These are phyloP conservation scores for Aspergillus cavernicola DNA, from an alignment of 495 filamentous ascomycete species.

Conservation along the genomic window DNA sequence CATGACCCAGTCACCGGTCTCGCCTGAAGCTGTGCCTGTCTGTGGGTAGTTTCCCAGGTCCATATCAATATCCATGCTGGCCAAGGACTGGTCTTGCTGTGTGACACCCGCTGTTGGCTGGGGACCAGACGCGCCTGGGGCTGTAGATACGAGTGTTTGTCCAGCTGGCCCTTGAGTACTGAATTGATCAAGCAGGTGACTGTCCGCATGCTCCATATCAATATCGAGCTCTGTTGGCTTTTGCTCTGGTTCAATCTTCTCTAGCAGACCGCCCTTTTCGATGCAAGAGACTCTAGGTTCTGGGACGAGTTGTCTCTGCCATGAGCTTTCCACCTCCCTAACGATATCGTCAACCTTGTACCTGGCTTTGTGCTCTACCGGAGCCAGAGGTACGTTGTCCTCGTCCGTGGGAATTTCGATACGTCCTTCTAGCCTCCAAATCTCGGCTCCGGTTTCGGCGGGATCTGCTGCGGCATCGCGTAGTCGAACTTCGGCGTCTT, in stretches of 20 bases:
- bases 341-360: constrained; percentile 60
- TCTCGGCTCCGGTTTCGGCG: constrained; percentile 49
- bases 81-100: constrained; percentile 6
- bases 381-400: constrained; percentile 38
- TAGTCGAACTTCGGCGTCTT: constrained; percentile 55
- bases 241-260: constrained; percentile 50
- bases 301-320: constrained; percentile 52
- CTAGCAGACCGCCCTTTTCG: constrained; percentile 67
- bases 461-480: constrained; percentile 53
- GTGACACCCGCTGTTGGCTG: constrained; percentile 12
- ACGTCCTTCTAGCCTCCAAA: constrained; percentile 62
- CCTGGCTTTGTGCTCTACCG: constrained; percentile 42
- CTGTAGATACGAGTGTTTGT: constrained; percentile 5
- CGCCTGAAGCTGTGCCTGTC: constrained; percentile 28
- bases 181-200: constrained; percentile 60
- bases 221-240: constrained; percentile 56
- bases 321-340: constrained; percentile 51
- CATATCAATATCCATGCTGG: constrained; percentile 40
- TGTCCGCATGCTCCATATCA: constrained; percentile 60
- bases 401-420: constrained; percentile 47
- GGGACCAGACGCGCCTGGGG: constrained; percentile 17
- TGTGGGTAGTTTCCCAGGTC: constrained; percentile 36
- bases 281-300: constrained; percentile 63
- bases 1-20: constrained; percentile 60
- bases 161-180: constrained; percentile 21